Base-by-base conservation (phyloP, 164 flowering plant genomes). In the Nymphaea colorata region DNA sequence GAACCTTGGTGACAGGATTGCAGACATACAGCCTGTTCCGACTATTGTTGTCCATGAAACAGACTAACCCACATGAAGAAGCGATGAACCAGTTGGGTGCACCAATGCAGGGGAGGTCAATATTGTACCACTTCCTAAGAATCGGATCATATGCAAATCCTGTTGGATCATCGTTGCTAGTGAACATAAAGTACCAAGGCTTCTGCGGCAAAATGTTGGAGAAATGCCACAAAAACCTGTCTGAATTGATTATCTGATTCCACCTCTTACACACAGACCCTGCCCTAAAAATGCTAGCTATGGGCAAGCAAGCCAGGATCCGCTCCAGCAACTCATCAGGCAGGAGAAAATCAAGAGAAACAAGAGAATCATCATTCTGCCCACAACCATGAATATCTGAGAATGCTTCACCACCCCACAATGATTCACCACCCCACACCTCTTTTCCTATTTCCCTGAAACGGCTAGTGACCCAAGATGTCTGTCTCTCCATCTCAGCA, bases 181-280 rank as follows among this genome's bases (percentile, higher is more conserved):
- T 93, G 74, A 93, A 93, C 98, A 93, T 93, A 73, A 82, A 93
- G 75, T 93, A 93, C 97, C 97, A 93, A 4, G 98, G 97, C 59
- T 82, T 86, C 53, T 86, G 95, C 4, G 86, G 61, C 6, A 76
- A 66, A 11, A 61, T 72, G 66, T 75, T 71, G 0, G 91, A 78
- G 42, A 72, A 78, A 64, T 85, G 84, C 90, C 92, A 90, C 42
- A 84, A 64, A 71, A 93, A 93, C 73, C 89, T 80, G 64, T 65
- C 76, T n/a, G 97, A 88, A 51, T 76, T 78, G 11, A 89, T 86
- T 15, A 91, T 82, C 71, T 84, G 93, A 11, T 81, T 75, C 98
- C 98, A 93, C 76, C 89, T 79, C 72, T 86, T 93, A 69, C 98
- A 93, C 25, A 93, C 97, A 65, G 76, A 83, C 18, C 95, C 81